Evolutionary conservation across 331 rosid species (phyloP).

Genomic region (Cydonia oblonga): DNA sequence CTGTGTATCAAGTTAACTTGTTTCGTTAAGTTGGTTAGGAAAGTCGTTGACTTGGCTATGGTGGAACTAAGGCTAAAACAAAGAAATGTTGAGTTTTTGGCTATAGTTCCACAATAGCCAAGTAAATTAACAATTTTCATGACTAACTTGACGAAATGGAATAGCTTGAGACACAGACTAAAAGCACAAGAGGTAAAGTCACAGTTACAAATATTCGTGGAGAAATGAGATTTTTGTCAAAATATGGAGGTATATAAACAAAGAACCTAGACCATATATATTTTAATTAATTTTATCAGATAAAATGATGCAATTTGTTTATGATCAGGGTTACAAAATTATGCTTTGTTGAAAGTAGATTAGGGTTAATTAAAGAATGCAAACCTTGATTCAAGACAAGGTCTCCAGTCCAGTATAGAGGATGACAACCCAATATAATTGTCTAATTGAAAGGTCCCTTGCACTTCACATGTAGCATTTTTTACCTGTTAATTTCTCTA

Average conservation of each 20-base stretch:
- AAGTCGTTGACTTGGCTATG: too few relatives aligned
- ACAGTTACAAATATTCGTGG: too few relatives aligned
- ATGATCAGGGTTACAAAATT: not conserved
- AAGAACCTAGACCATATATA: too few relatives aligned
- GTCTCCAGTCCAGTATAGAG: constrained; percentile 45
- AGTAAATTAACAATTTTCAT: not conserved
- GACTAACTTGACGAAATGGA: not conserved
- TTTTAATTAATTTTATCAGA: too few relatives aligned
- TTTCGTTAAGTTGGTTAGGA: too few relatives aligned
- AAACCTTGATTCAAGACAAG: constrained; percentile 45
- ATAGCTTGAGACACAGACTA: not conserved
- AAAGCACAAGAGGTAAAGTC: too few relatives aligned
- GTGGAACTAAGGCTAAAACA: not conserved
- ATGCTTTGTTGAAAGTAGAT: not conserved
- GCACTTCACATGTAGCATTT: constrained; percentile 53
- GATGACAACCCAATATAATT: constrained; percentile 43
- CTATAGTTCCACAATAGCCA: not conserved
- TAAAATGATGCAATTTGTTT: too few relatives aligned
- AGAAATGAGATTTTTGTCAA: too few relatives aligned
- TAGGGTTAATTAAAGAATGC: not conserved
- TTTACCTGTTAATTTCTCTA: constrained; percentile 45
- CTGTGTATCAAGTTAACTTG: too few relatives aligned
- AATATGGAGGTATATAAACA: too few relatives aligned
- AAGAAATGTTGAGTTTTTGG: too few relatives aligned
- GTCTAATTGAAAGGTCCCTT: constrained; percentile 49